Evolutionary conservation across 2,329 filamentous ascomycete genomes (phyloP).

Genomic region (Fonsecaea multimorphosa): DNA sequence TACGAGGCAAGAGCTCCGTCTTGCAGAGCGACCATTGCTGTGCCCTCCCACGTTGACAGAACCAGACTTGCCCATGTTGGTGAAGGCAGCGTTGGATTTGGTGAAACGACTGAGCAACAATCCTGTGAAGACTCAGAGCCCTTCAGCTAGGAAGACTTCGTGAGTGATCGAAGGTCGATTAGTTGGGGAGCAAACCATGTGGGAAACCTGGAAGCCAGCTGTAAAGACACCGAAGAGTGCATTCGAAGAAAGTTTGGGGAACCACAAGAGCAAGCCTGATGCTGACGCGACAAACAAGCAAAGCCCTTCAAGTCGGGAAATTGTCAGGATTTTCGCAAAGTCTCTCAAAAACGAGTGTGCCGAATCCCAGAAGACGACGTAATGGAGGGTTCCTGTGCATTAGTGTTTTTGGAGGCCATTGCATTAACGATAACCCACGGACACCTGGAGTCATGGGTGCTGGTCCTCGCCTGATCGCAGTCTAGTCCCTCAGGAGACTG

Average conservation of each 20-base stretch:
- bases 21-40: slow-evolving; percentile 21
- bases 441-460: not conserved
- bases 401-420: not conserved
- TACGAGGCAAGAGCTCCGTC: slow-evolving; percentile 28
- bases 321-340: too few species aligned
- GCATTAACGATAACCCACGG: not conserved
- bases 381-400: too few species aligned
- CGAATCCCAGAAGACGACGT: too few species aligned
- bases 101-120: slow-evolving; percentile 17
- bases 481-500: not conserved
- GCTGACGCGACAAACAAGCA: too few species aligned
- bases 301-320: too few species aligned
- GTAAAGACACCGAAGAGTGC: not conserved
- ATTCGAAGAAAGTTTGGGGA: not conserved
- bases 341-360: too few species aligned
- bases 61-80: slow-evolving; percentile 18
- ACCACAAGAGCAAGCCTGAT: not conserved
- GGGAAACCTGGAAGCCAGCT: not conserved
- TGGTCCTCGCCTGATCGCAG: not conserved
- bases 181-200: not conserved
- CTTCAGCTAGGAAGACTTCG: not conserved
- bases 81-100: slow-evolving; percentile 18
- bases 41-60: slow-evolving; percentile 12
- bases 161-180: not conserved
- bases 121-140: slow-evolving; percentile 4